Conservation (phyloP, 2,329 filamentous ascomycete species). For the Aspergillus melleus region DNA sequence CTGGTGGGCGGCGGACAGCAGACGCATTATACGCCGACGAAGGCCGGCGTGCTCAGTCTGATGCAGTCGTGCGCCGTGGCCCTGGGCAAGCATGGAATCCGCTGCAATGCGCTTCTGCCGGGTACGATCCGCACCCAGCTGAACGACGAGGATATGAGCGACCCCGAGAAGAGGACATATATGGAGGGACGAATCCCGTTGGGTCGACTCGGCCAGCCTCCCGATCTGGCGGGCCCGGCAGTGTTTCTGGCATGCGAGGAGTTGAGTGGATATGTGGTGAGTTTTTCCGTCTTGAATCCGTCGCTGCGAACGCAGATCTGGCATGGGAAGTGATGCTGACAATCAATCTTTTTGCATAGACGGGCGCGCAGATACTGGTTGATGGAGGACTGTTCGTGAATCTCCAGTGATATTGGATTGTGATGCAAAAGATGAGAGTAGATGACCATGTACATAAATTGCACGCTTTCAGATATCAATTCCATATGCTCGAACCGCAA, state of each 20-base stretch:
- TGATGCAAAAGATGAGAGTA: not conserved
- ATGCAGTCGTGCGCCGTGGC: constrained; percentile 84
- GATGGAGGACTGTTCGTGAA: constrained; percentile 91
- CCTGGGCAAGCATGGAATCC: constrained; percentile 70
- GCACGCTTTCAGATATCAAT: constrained; percentile 21
- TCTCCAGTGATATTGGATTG: constrained; percentile 54
- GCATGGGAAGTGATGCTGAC: not conserved
- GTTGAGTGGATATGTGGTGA: constrained; percentile 71
- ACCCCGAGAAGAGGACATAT: constrained; percentile 69
- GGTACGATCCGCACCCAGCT: constrained; percentile 82
- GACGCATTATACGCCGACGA: constrained; percentile 85
- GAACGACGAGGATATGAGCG: constrained; percentile 77
- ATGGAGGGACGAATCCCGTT: constrained; percentile 82
- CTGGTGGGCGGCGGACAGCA: constrained; percentile 69
- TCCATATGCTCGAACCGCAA: constrained; percentile 69
- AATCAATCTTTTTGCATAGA: constrained; percentile 40
- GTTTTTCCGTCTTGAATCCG: constrained; percentile 18
- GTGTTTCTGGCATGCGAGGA: constrained; percentile 80
- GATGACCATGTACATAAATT: constrained; percentile 4
- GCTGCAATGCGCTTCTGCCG: constrained; percentile 81
- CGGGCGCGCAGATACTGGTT: constrained; percentile 78
- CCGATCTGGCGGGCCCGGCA: constrained; percentile 79
- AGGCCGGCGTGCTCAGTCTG: constrained; percentile 75
- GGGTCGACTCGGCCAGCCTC: constrained; percentile 68
- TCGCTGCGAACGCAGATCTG: not conserved